Base-by-base conservation (phyloP, 129 eudicot species). In the Helianthus tuberosus region DNA sequence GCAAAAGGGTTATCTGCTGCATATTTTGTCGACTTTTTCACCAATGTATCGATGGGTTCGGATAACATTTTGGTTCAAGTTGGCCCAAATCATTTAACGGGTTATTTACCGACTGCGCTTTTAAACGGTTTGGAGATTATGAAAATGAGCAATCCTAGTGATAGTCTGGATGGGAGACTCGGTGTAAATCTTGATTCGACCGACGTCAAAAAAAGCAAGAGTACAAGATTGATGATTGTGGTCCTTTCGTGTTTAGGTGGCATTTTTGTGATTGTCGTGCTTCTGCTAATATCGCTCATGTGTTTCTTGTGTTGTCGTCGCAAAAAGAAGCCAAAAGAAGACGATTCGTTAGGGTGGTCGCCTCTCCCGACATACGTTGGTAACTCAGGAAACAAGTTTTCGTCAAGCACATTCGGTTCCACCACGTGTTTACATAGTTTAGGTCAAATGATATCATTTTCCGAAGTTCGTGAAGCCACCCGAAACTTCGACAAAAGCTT, bases 71-170 rank as follows among this genome's bases (percentile, higher is more conserved):
- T 81, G 46, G 81, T 85, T 59, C 86, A 81, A 44, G 59, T 85
- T 10, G 89, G 89, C 14, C 84, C 89, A 11, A 41, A 76, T 47
- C 70, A 78, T 49, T 51, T 80, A 68, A 68, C 77, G 23, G 79
- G 66, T 32, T 69, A 43, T 61, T 51, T 81, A 13, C 64, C 83
- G 1, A 78, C 84, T 15, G 89, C 89, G 32, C 79, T 85, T 59
- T 74, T 85, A 57, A 85, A 85, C 46, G 89, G 86, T 43, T 69
- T 85, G 81, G 89, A 85, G 86, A 85, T 85, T 47, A 81, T 81
- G 86, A 85, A 85, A 80, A 81, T 75, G 79, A 81, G 86, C 73
- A 78, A 74, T 78, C 79, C 84, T 27, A 51, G 78, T 70, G 76
- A 75, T 36, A 81, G 83, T 74, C 77, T 81, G n/a, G 89, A 81